Conservation (phyloP, 139 green algal species). For the Auxenochlorella pyrenoidosa region DNA sequence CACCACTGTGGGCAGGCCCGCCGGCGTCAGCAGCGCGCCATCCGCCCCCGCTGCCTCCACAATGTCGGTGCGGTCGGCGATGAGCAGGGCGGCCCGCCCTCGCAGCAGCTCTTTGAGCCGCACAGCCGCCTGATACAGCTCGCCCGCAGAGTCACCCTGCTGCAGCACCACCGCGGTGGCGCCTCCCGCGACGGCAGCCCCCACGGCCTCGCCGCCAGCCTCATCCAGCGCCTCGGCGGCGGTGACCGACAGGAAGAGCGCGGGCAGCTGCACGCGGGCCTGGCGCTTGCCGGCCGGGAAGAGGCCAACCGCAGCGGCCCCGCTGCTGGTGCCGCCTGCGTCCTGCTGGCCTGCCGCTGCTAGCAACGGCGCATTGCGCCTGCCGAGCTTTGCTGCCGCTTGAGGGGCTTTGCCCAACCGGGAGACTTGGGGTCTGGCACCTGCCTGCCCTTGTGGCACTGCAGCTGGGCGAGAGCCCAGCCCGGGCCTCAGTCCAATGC, state of each 20-base stretch:
- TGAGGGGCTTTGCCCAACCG: neutral
- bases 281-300: constrained; percentile 70
- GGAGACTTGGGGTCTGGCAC: too few species aligned
- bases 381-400: neutral
- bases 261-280: constrained; percentile 73
- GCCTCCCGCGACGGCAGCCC: constrained; percentile 63
- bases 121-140: constrained; percentile 86
- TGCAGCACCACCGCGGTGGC: constrained; percentile 73
- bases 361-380: neutral
- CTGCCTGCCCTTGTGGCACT: neutral
- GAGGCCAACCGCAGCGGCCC: constrained; percentile 13
- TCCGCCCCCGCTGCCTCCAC: constrained; percentile 83
- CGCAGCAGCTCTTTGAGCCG: constrained; percentile 76
- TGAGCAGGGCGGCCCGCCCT: constrained; percentile 79
- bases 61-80: constrained; percentile 91
- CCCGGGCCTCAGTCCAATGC: neutral
- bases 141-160: constrained; percentile 42
- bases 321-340: neutral
- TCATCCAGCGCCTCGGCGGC: constrained; percentile 57
- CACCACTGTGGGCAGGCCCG: constrained; percentile 88
- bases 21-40: constrained; percentile 83
- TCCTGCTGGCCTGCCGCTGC: neutral
- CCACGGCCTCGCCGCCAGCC: constrained; percentile 33
- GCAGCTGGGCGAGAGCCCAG: neutral
- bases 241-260: constrained; percentile 65